Evolutionary conservation across 441 rosid species (phyloP), one percentile per base, ranked within the genome.

Genomic region (Adansonia grandidieri): DNA sequence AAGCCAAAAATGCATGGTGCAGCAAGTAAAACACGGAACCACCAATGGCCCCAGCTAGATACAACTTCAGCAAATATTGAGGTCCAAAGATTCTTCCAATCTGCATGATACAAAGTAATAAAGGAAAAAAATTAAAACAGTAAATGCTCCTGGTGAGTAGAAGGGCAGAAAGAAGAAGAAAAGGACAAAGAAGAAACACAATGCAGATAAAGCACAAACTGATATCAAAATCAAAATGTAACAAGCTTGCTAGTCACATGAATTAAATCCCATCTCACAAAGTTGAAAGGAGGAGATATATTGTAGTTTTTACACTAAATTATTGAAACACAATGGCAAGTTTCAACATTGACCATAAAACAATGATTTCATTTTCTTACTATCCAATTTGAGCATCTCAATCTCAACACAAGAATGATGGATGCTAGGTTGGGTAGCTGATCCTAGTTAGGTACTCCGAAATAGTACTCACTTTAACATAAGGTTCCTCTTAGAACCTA

Each of bases 21-120:
- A 85, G 81, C 91, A 94, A 80, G 88, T 84, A 91, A 86, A 93
- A 91, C 19, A 90, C 77, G 71, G 99, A 90, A 45, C 99, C 99
- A 77, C 97, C 99, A 76, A 91, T 75, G 45, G 97, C 97, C 64
- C 98, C 97, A 42, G 97, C 97, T 24, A 96, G 48, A 84, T 94
- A 94, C 84, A 96, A 83, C 85, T 89, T 91, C 79, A 96, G 85
- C 80, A 93, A 85, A 83, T 81, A 91, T 74, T 88, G 89, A 69
- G 97, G 82, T 79, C 97, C 95, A 78, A 94, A 88, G 82, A 56
- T 81, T 71, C 90, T 87, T 74, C 85, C 95, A 75, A 94, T 89
- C 99, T 96, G 86, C 61, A 68, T 72, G 83, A 66, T 48, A 67
- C 76, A 82, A 74, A 50, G 51, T 24, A 56, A 64, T 20, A 51